Percentiles rank a stretch among this genome's conserved stretches.
phyloP scores from a whole-genome alignment of 768 basidiomycete species.

The Tylopilus intermedius region DNA sequence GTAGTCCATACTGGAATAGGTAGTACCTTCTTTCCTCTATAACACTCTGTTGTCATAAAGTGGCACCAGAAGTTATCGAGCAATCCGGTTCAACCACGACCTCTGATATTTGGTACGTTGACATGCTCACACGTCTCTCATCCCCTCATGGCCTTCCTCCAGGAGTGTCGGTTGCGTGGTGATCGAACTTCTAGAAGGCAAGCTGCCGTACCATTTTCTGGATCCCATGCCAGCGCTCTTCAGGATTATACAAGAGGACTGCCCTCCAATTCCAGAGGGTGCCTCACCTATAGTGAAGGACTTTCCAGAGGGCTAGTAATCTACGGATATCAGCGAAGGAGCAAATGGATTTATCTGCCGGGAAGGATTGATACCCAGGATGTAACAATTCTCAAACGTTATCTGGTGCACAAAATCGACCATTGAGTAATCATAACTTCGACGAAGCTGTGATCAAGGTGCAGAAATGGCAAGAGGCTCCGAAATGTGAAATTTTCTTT shows the following conservation, averaged over 20 bases:
- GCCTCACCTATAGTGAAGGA: constrained; percentile 94
- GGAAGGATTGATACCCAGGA: constrained; percentile 28
- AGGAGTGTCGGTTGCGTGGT: constrained; percentile 96
- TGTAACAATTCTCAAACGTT: constrained; percentile 34
- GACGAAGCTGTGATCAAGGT: constrained; percentile 93
- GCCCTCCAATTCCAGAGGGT: constrained; percentile 93
- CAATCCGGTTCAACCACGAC: constrained; percentile 96
- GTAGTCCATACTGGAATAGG: constrained; percentile 98
- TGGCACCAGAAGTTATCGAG: constrained; percentile 99
- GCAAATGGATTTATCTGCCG: constrained; percentile 47
- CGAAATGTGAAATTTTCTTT: constrained; percentile 59
- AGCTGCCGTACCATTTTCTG: constrained; percentile 91
- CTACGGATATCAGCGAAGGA: constrained; percentile 83
- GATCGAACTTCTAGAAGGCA: constrained; percentile 84
- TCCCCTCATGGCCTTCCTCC: constrained; percentile 2
- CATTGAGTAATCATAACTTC: constrained; percentile 77
- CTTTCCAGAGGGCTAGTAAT: constrained; percentile 98
- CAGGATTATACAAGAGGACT: constrained; percentile 97
- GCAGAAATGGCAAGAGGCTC: constrained; percentile 97
- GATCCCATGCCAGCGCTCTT: constrained; percentile 99
- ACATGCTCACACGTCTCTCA: background rate
- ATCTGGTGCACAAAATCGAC: constrained; percentile 38
- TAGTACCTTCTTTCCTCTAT: constrained; percentile 14
- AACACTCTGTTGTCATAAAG: constrained; percentile 32
- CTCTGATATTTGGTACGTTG: constrained; percentile 87